Evolutionary conservation across 306 rosid genomes (phyloP), one percentile per base, ranked within the genome.

Genomic region (barrel medic (Medicago truncatula)): DNA sequence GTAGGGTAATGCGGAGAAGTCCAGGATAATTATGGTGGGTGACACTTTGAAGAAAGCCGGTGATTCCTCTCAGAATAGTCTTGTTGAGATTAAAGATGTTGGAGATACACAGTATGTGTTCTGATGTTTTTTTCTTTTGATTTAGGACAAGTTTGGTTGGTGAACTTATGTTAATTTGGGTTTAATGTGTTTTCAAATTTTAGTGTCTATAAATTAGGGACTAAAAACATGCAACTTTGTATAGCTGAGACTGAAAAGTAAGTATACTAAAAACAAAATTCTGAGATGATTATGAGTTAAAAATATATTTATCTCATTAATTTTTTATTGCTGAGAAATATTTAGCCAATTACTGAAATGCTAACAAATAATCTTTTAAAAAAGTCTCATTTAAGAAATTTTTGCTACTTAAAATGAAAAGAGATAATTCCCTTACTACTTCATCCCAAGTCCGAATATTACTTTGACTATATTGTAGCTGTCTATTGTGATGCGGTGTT

Each of bases 21-120:
- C 96, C 2, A 87, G 97, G 86, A 92, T 94, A 76, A 79, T 94
- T 53, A 90, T 94, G 96, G 97, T 94, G 67, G 98, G 98, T 10
- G 98, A 92, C 82, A 88, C 92, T 53, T 84, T 94, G 89, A 94
- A 90, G 87, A 94, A 80, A 83, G 93, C 93, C 0, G 88, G 94
- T 16, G 93, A 84, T 77, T 83, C 93, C 0, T 86, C 93, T 60
- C 91, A 76, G 64, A 83, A 85, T 23, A 81, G 67, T 78, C 91
- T 90, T 39, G 18, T 58, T 5, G 88, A 85, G 91, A 88, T 85
- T 78, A 87, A 80, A 79, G 90, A 87, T 74, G 79, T 81, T 31
- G 89, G 84, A 62, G 93, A 90, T 82, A 64, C 87, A 23, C 83
- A 75, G 98, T 90, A 89, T 47, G 95, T 43, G 0, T 65, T 70